These are phyloP conservation scores for Magnusiomyces suaveolens DNA, from an alignment of 1,139 yeast genomes.

Conservation along the genomic window DNA sequence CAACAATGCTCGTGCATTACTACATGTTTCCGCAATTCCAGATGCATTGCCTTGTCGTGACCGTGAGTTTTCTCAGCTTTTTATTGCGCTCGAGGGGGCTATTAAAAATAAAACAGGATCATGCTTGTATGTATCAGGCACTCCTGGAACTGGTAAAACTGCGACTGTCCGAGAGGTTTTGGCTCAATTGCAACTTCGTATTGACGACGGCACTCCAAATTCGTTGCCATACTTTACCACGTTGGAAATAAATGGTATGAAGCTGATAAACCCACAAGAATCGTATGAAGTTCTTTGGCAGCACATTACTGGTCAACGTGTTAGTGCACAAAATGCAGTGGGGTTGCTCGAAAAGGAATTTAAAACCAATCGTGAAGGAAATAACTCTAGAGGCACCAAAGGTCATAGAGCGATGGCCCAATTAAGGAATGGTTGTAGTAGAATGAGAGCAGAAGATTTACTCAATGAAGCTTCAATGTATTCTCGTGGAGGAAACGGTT, in stretches of 20 bases:
- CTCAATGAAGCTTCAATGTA: not conserved
- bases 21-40: constrained; percentile 58
- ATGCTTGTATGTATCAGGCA: constrained; percentile 85
- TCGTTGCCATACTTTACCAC: constrained; percentile 55
- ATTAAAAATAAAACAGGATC: constrained; percentile 66
- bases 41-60: constrained; percentile 80
- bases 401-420: not conserved
- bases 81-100: constrained; percentile 64
- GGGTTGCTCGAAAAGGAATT: constrained; percentile 47
- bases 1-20: constrained; percentile 45
- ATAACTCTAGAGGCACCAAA: not conserved
- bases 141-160: constrained; percentile 97
- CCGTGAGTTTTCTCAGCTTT: constrained; percentile 67
- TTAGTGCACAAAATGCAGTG: constrained; percentile 57
- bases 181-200: constrained; percentile 43
- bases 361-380: constrained; percentile 22
- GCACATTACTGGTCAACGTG: constrained; percentile 46
- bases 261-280: constrained; percentile 70
- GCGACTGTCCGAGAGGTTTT: constrained; percentile 86
- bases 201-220: constrained; percentile 28
- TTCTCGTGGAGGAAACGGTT: not conserved
- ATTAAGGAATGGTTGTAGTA: not conserved
- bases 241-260: constrained; percentile 84
- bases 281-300: constrained; percentile 83
- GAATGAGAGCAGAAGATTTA: not conserved